These are phyloP conservation scores for Suillus paluster DNA, from an alignment of 768 basidiomycete genomes.

Conservation along the genomic window DNA sequence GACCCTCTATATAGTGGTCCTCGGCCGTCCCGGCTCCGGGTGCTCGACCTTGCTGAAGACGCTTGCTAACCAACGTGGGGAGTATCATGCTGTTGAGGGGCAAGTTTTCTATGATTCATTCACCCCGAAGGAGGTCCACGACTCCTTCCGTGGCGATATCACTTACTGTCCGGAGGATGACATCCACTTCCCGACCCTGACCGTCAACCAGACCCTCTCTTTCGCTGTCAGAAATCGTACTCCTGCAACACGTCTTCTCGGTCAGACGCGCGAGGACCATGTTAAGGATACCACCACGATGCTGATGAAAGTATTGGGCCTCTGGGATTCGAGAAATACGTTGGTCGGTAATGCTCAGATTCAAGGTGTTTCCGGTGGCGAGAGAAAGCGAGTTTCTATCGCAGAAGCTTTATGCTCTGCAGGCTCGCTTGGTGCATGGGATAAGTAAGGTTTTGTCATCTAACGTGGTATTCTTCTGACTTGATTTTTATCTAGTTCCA, in stretches of 20 bases:
- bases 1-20: slow-evolving; percentile 58
- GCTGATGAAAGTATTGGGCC: slow-evolving; percentile 72
- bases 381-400: slow-evolving; percentile 45
- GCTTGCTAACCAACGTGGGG: slow-evolving; percentile 70
- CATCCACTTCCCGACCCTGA: too few species aligned
- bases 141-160: too few species aligned
- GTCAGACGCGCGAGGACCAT: slow-evolving; percentile 48
- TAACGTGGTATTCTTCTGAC: slow-evolving; percentile 65
- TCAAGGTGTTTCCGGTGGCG: too few species aligned
- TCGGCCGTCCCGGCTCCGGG: slow-evolving; percentile 84
- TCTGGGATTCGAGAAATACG: slow-evolving; percentile 72
- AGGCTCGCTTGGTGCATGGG: slow-evolving; percentile 70
- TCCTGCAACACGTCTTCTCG: slow-evolving; percentile 75
- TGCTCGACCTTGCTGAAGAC: slow-evolving; percentile 85
- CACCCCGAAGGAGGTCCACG: too few species aligned
- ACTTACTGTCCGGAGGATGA: too few species aligned
- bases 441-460: slow-evolving; percentile 55
- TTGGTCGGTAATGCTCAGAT: slow-evolving; percentile 49
- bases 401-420: slow-evolving; percentile 71
- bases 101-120: too few species aligned
- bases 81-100: too few species aligned
- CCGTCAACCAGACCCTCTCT: too few species aligned
- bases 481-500: slow-evolving; percentile 50
- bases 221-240: slow-evolving; percentile 67
- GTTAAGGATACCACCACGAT: slow-evolving; percentile 64